A percentile compares a stretch with the other conserved stretches of the same genome.
Conservation (phyloP, 495 filamentous ascomycete genomes). For the Mycothermus thermophilus region DNA sequence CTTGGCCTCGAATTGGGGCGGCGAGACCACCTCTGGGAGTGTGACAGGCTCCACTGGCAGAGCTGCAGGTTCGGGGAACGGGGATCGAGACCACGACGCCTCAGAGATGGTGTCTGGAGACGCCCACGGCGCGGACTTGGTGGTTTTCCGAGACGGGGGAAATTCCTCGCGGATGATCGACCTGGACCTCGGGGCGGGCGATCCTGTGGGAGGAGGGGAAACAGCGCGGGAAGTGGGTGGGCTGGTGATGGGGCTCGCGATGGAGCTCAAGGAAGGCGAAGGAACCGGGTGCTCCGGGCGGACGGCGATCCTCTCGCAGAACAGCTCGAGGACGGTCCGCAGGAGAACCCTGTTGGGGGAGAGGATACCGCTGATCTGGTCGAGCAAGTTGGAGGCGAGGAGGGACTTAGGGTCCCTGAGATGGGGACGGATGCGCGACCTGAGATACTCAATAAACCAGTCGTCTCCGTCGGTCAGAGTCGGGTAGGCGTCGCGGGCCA, state of each 20-base stretch:
- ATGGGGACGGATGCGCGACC: constrained; percentile 18
- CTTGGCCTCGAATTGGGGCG: constrained; percentile 1
- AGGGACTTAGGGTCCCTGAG: constrained; percentile 17
- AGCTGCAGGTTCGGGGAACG: constrained; percentile 4
- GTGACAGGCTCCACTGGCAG: too few relatives aligned
- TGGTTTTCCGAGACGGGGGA: constrained; percentile 5
- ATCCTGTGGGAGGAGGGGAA: constrained; percentile 9
- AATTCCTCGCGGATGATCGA: constrained; percentile 9
- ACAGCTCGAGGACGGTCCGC: constrained; percentile 21
- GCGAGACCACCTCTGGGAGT: background rate
- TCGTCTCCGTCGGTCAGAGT: constrained; percentile 16
- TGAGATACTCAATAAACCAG: constrained; percentile 22
- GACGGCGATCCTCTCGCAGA: constrained; percentile 15
- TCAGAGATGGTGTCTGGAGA: constrained; percentile 8
- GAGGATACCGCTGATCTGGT: constrained; percentile 21
- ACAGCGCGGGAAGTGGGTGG: constrained; percentile 8
- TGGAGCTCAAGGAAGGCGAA: constrained; percentile 1
- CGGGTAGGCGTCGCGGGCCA: constrained; percentile 19
- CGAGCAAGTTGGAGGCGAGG: constrained; percentile 16
- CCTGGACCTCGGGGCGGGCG: too few relatives aligned
- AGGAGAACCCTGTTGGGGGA: constrained; percentile 21
- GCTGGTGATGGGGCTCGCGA: constrained; percentile 9
- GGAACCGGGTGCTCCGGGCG: constrained; percentile 1
- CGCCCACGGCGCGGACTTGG: constrained; percentile 8
- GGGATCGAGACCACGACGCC: constrained; percentile 1